Base-by-base conservation (phyloP, 352 stramenopile species). In the Phytophthora pini region DNA sequence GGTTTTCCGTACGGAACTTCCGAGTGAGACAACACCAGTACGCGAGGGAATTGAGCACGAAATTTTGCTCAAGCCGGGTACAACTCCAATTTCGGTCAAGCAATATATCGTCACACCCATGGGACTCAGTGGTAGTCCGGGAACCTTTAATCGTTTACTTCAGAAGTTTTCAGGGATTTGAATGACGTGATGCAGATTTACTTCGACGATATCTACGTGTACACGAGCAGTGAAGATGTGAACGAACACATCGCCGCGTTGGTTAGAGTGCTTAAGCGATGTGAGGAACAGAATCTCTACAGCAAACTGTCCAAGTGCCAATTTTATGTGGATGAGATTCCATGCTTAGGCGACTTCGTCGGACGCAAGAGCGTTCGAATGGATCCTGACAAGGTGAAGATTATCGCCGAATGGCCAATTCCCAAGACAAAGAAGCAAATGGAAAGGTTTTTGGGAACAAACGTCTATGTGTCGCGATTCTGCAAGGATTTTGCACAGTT, bases 221-320 rank as follows among this genome's bases (percentile, higher is more conserved):
- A 36, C 31, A 52, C 39, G 6, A 1, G 24, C 1, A 15, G 15
- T 11, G 17, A 51, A 36, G 11, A 36, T 17, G 11, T 38, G 8
- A 4, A 43, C 7, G 9, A 60, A 4, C 29, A 52, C n/a, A 1
- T 50, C n/a, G 27, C 39, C 3, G 41, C 40, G 4, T 38, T 60
- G 4, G 10, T 26, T 1, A n/a, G 27, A 51, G 31, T 36, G 0
- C 3, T 36, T 0, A 36, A 36, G 12, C 31, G 8, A 36, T 36
- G 9, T 36, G 31, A 36, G 3, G 31, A 36, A 1, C 31, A 36
- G 31, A 36, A 36, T 1, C 31, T 36, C 9, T 36, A 36, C 17
- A 39, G 52, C 17, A 45, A 60, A 4, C n/a, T 60, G 12, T 44
- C 53, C 1, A 60, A 60, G 17, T 51, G 41, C 24, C n/a, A 41